A percentile compares a stretch with the other conserved stretches of the same genome.
These are phyloP conservation scores for Cinnamomum chago DNA, from an alignment of 164 flowering plant genomes.

Conservation along the genomic window DNA sequence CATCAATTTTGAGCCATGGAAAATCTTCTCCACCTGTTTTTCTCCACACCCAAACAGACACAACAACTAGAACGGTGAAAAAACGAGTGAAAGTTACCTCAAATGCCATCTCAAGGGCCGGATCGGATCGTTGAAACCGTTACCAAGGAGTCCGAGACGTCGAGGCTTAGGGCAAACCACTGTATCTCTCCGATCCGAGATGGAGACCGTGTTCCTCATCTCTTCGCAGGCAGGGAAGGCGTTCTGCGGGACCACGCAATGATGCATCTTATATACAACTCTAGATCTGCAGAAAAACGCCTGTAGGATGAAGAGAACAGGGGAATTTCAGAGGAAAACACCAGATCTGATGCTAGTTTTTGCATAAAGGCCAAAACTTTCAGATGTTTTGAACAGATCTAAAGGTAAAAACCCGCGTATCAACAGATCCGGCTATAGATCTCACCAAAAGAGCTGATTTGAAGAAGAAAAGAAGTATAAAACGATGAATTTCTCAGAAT, in stretches of 20 bases:
- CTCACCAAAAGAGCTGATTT: background rate
- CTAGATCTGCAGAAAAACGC: slow-evolving; percentile 3
- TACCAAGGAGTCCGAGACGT: slow-evolving; percentile 35
- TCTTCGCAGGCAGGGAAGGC: slow-evolving; percentile 40
- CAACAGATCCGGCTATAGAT: background rate
- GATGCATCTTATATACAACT: slow-evolving; percentile 36
- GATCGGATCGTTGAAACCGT: slow-evolving; percentile 28
- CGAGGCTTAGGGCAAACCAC: slow-evolving; percentile 88
- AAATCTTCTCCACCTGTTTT: too few species aligned
- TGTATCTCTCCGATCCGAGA: slow-evolving; percentile 33
- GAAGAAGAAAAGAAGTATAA: background rate
- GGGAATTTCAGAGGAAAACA: background rate
- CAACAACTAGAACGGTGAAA: background rate
- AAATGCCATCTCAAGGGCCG: slow-evolving; percentile 58
- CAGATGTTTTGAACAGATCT: background rate
- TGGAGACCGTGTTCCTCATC: slow-evolving; percentile 24
- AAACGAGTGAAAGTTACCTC: slow-evolving; percentile 32
- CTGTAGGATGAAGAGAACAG: slow-evolving; percentile 2
- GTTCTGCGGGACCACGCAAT: slow-evolving; percentile 48
- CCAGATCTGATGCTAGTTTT: background rate
- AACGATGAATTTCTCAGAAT: background rate
- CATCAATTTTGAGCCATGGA: too few species aligned
- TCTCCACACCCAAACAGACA: too few species aligned
- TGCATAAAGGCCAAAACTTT: background rate
- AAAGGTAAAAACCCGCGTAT: background rate